Evolutionary conservation across 768 basidiomycete genomes (phyloP).

Genomic region (Naematelia aurantialba): DNA sequence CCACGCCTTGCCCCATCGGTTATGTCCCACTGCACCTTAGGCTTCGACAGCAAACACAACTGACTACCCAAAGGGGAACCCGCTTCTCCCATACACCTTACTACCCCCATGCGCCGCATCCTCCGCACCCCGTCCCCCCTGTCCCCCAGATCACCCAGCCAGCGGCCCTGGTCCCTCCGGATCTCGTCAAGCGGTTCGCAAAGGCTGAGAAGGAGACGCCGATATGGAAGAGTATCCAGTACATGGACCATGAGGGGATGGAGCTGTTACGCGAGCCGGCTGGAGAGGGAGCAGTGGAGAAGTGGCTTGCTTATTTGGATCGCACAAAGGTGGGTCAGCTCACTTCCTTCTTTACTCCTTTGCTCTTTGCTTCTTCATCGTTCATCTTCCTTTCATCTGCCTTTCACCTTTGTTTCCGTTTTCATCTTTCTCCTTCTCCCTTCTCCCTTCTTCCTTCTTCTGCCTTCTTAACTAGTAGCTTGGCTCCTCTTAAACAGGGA

Average conservation of each 20-base stretch:
- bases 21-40: constrained; percentile 3
- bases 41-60: not conserved
- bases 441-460: too few relatives aligned
- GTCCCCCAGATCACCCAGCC: constrained; percentile 13
- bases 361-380: constrained; percentile 1
- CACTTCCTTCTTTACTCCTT: not conserved
- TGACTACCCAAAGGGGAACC: constrained; percentile 38
- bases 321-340: constrained; percentile 43
- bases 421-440: not conserved
- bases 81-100: constrained; percentile 47
- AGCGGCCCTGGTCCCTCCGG: constrained; percentile 16
- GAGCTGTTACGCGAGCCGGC: constrained; percentile 49
- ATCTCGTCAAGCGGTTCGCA: constrained; percentile 23
- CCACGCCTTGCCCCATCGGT: not conserved
- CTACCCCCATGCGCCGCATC: constrained; percentile 36
- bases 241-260: constrained; percentile 84
- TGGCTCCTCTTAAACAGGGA: too few relatives aligned
- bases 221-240: constrained; percentile 77
- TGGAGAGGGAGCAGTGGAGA: constrained; percentile 27
- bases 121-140: constrained; percentile 41
- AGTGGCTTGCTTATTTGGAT: constrained; percentile 45
- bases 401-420: too few relatives aligned
- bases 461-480: too few relatives aligned
- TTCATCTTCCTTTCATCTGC: too few relatives aligned
- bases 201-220: constrained; percentile 52